A percentile compares a stretch with the other conserved stretches of the same genome.
These are phyloP conservation scores for Colletotrichum musae DNA, from an alignment of 2,329 filamentous ascomycete genomes.

Conservation along the genomic window DNA sequence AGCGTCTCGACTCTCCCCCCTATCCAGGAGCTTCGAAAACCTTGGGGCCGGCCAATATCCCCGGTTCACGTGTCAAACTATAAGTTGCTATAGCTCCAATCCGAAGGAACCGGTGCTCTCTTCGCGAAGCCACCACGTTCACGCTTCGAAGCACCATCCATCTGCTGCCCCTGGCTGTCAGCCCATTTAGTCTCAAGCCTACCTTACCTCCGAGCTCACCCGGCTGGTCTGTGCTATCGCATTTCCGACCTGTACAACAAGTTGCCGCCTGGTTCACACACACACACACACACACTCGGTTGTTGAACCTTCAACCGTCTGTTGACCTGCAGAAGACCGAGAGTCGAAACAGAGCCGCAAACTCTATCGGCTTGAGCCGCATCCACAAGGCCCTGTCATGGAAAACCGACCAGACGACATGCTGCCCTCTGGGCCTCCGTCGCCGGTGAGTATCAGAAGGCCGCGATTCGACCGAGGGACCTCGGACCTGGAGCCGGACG, in stretches of 20 bases:
- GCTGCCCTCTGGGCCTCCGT: conserved; percentile 36
- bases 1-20: too few relatives aligned
- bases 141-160: neutral
- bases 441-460: conserved; percentile 36
- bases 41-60: conserved; percentile 9
- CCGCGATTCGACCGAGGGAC: conserved; percentile 38
- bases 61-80: conserved; percentile 22
- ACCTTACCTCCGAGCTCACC: neutral
- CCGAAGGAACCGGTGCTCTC: too few relatives aligned
- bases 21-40: neutral
- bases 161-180: too few relatives aligned
- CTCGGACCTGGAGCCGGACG: conserved; percentile 50
- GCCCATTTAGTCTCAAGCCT: neutral
- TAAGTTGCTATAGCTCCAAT: too few relatives aligned
- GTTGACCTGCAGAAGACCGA: neutral
- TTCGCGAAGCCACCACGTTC: too few relatives aligned
- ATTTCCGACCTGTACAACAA: too few relatives aligned
- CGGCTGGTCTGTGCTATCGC: too few relatives aligned
- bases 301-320: neutral
- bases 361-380: conserved; percentile 33
- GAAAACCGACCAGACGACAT: conserved; percentile 26
- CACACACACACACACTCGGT: neutral
- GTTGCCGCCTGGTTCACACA: neutral
- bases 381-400: conserved; percentile 24
- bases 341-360: conserved; percentile 23